Base-by-base conservation (phyloP, 768 basidiomycete genomes). In the Xanthoconium stramineum region DNA sequence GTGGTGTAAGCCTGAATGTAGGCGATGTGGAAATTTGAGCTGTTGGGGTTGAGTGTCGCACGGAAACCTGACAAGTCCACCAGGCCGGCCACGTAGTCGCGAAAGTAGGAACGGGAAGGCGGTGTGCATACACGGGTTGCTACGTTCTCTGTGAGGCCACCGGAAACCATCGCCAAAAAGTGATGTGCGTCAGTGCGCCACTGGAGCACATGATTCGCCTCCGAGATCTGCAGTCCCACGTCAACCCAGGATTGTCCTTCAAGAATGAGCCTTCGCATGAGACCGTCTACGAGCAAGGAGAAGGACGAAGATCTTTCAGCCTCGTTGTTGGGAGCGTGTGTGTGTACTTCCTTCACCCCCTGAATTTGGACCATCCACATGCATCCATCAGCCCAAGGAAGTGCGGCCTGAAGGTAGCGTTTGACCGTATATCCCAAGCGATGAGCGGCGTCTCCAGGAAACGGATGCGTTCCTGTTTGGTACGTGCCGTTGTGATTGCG, bases 1-100 rank as follows among this genome's bases (percentile, higher is more conserved):
- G 49, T 56, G 19, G 49, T 56, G 32, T 56, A 56, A n/a, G 55
- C 49, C 6, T 51, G 49, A 10, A 56, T n/a, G 48, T 55, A 55
- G 29, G 36, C 35, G 13, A 36, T 7, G 7, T 13, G 14, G 1
- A 19, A 9, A 5, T 38, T 3, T 1, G 19, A 19, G 17, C 45
- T 11, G 17, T 36, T 20, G 35, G 47, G 47, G 8, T 55, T 30
- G 15, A 55, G 48, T 2, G 43, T 55, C 7, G 48, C 43, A 2
- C 36, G 48, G 12, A 55, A 55, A 5, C 48, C 55, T 6, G 48
- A 45, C 10, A 50, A 3, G 11, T 55, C 48, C 0, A 55, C 43
- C 0, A 55, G n/a, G 1, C 55, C 55, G 33, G 43, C 55, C 10
- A 46, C 49, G 13, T 56, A 56, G 55, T 56, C 43, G 5, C 37